Conservation (phyloP, 2,329 filamentous ascomycete species). For the Aspergillus sergii region DNA sequence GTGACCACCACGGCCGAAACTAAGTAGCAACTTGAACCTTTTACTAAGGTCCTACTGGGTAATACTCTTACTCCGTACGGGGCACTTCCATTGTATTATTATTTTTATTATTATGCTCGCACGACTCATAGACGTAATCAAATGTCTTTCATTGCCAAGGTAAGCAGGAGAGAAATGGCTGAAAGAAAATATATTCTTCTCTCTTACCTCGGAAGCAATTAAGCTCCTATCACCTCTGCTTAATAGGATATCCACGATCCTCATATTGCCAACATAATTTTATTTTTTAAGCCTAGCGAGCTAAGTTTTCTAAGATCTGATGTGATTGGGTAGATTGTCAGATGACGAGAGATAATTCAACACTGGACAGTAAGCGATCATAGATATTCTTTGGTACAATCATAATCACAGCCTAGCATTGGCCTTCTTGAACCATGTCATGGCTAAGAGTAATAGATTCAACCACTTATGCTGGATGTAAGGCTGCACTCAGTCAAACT, state of each 20-base stretch:
- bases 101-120: neutral
- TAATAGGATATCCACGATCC: too few species aligned
- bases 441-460: neutral
- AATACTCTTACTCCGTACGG: neutral
- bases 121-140: neutral
- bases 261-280: neutral
- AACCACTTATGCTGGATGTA: neutral
- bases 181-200: neutral
- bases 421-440: neutral
- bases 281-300: neutral
- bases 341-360: neutral
- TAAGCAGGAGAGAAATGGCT: neutral
- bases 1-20: constrained; percentile 1
- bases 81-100: neutral
- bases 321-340: neutral
- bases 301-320: neutral
- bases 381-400: constrained; percentile 3
- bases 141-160: neutral
- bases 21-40: neutral
- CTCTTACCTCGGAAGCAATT: neutral
- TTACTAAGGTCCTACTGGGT: constrained; percentile 3
- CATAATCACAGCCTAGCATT: neutral
- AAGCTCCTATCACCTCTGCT: neutral
- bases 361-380: neutral
- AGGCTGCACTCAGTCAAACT: neutral